Conservation (phyloP, 176 grass and related monocot species). For the Eleusine coracana region DNA sequence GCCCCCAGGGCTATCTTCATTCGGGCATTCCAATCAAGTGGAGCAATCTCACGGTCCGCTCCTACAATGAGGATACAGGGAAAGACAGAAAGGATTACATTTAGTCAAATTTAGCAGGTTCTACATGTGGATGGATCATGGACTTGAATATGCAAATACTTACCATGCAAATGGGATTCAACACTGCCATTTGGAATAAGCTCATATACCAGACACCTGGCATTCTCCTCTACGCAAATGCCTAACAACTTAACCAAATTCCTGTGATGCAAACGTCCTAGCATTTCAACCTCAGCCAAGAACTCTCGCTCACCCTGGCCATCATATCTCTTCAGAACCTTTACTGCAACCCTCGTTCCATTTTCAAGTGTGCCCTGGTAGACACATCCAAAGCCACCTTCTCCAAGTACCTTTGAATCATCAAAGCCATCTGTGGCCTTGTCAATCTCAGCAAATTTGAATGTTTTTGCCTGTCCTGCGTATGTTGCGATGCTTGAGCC, state of each 20-base stretch:
- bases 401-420: constrained; percentile 78
- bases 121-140: neutral
- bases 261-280: constrained; percentile 93
- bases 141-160: constrained; percentile 43
- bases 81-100: constrained; percentile 22
- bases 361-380: constrained; percentile 83
- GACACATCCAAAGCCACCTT: constrained; percentile 94
- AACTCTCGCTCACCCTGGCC: constrained; percentile 88
- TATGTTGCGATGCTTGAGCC: constrained; percentile 78
- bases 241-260: constrained; percentile 97
- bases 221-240: constrained; percentile 88
- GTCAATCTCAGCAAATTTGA: constrained; percentile 72
- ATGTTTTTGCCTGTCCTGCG: constrained; percentile 71
- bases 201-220: constrained; percentile 86
- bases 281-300: constrained; percentile 94
- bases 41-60: constrained; percentile 57
- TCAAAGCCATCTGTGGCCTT: constrained; percentile 82
- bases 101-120: constrained; percentile 34
- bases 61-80: constrained; percentile 49
- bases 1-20: constrained; percentile 96
- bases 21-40: constrained; percentile 88
- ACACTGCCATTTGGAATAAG: constrained; percentile 97
- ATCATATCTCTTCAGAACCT: constrained; percentile 91
- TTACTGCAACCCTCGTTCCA: constrained; percentile 76
- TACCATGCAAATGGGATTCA: constrained; percentile 97